Conservation (phyloP, 2,329 filamentous ascomycete species). For the Cladophialophora immunda region DNA sequence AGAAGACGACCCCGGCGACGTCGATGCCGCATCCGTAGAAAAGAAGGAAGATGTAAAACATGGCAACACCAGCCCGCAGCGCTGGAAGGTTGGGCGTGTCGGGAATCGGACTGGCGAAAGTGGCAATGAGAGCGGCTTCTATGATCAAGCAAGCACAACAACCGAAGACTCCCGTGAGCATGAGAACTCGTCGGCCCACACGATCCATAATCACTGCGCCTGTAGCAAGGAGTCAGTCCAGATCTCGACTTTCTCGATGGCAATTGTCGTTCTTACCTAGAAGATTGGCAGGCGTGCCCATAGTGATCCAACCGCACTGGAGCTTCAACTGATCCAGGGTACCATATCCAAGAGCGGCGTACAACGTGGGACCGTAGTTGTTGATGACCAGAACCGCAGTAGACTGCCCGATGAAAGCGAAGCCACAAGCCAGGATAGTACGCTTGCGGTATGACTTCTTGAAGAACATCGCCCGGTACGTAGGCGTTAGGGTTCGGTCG, state of each 20-base stretch:
- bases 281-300: conserved; percentile 24
- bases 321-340: conserved; percentile 24
- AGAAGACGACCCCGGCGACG: conserved; percentile 27
- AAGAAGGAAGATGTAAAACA: conserved; percentile 42
- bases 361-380: conserved; percentile 31
- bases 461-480: conserved; percentile 22
- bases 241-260: background rate
- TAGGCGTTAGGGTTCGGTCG: conserved; percentile 22
- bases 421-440: conserved; percentile 11
- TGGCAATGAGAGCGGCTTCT: conserved; percentile 32
- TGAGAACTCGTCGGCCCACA: conserved; percentile 40
- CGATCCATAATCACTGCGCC: conserved; percentile 29
- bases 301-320: conserved; percentile 31
- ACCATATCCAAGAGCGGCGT: conserved; percentile 28
- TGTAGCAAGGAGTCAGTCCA: background rate
- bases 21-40: conserved; percentile 20
- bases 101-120: conserved; percentile 21
- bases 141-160: conserved; percentile 23
- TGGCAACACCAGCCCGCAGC: conserved; percentile 49
- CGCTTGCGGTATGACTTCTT: conserved; percentile 29
- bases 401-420: conserved; percentile 23
- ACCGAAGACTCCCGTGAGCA: conserved; percentile 39
- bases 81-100: conserved; percentile 39
- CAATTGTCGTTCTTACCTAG: conserved; percentile 9
- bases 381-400: conserved; percentile 29